Evolutionary conservation across 345 rosid genomes (phyloP), one percentile per base, ranked within the genome.

Genomic region (Dimocarpus longan): DNA sequence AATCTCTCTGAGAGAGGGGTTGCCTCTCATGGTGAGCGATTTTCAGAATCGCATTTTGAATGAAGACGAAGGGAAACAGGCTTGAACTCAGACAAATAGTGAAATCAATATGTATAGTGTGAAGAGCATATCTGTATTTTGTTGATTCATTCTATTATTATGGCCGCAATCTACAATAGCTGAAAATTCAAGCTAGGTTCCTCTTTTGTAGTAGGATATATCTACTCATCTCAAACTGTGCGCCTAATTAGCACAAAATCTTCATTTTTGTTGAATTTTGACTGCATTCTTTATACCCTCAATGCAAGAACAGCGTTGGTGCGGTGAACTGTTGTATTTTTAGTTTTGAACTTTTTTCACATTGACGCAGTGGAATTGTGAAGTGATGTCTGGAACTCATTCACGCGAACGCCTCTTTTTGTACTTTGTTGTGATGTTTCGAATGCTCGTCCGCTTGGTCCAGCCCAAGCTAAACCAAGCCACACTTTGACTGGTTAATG

Each of bases 1-100:
- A 83, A 80, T 96, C 24, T 78, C 97, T 13, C 85, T 96, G 74
- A 86, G 90, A 75, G 97, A 90, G 2, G 98, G 99, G 56, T 83
- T 96, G 80, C 99, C 99, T 70, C 97, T 85, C 28, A 96, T 96
- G 99, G 99, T 96, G 54, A 89, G 87, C 54, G 98, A 95, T 82
- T 95, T 93, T 86, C 88, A 86, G 84, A 91, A 89, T 76, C 88
- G 98, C 81, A 93, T 95, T 85, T 81, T 93, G 83, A 92, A 95
- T 65, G 94, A 91, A 84, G 92, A 90, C 67, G 97, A 92, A 89
- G 93, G 93, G 6, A 93, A 92, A 85, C 91, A 90, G 78, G 78
- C 84, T 67, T 83, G 86, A 85, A 54, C 40, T 71, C 71, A 76
- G 50, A 4, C 39, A 28, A 28, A 62, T 44, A 13, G 71, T 4